Percentiles rank a stretch among this genome's conserved stretches.
phyloP scores from a whole-genome alignment of 129 eudicot species.

The Helianthus tuberosus region DNA sequence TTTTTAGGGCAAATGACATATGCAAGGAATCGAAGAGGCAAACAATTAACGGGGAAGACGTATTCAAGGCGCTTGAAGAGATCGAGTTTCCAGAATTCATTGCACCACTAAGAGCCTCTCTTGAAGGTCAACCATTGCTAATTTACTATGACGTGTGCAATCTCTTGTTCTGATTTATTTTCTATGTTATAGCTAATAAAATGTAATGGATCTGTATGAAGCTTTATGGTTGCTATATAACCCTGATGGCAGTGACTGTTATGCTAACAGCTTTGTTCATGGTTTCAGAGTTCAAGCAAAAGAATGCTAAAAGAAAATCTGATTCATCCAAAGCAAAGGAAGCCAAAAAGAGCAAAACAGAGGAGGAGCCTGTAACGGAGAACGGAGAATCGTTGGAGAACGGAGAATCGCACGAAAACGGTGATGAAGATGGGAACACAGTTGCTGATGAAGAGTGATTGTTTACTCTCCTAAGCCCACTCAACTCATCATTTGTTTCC shows the following conservation, averaged over 20 bases:
- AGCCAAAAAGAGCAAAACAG: conserved; percentile 61
- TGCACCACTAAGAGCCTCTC: conserved; percentile 72
- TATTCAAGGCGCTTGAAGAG: conserved; percentile 88
- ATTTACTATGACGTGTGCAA: not conserved
- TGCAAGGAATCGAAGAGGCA: conserved; percentile 91
- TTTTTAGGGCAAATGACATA: conserved; percentile 80
- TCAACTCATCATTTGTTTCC: conserved; percentile 1
- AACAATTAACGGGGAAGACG: conserved; percentile 78
- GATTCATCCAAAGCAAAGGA: conserved; percentile 69
- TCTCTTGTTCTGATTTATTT: not conserved
- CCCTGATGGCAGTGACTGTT: not conserved
- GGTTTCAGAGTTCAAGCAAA: conserved; percentile 61
- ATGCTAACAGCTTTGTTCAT: conserved; percentile 13
- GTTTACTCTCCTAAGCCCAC: not conserved
- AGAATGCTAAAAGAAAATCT: conserved; percentile 60
- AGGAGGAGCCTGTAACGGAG: conserved; percentile 50
- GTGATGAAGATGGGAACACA: conserved; percentile 15
- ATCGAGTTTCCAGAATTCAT: conserved; percentile 85
- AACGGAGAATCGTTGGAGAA: conserved; percentile 20
- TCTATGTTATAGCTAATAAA: not conserved
- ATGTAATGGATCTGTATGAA: not conserved
- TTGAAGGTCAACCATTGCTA: conserved; percentile 46
- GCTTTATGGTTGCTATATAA: not conserved
- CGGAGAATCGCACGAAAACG: conserved; percentile 19
- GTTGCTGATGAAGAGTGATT: conserved; percentile 22